Conservation (phyloP, 2,329 filamentous ascomycete genomes). For the Colletotrichum sp. region DNA sequence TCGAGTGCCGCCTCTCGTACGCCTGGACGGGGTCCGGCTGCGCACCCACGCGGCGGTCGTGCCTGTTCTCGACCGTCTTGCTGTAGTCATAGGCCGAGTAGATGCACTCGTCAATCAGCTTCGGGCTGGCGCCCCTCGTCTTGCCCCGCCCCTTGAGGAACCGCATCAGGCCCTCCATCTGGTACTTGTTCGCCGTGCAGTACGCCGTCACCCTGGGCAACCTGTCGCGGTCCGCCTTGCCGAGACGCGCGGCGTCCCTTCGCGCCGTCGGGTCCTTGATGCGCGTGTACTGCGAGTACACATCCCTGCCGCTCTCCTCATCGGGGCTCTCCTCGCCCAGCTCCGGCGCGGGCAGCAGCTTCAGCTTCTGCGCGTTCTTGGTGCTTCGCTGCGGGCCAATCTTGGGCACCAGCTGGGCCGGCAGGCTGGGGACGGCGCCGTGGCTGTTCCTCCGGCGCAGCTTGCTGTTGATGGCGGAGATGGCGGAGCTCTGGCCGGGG, state of each 20-base stretch:
- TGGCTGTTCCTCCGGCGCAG: conserved; percentile 86
- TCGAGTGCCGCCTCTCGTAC: conserved; percentile 75
- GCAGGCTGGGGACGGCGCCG: conserved; percentile 50
- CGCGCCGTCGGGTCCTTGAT: conserved; percentile 96
- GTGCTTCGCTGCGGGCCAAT: conserved; percentile 94
- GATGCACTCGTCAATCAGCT: conserved; percentile 96
- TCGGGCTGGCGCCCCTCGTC: conserved; percentile 80
- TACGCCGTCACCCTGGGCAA: conserved; percentile 94
- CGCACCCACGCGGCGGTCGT: conserved; percentile 28
- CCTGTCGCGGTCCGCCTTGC: conserved; percentile 88
- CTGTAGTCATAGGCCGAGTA: conserved; percentile 92
- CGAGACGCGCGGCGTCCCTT: conserved; percentile 87
- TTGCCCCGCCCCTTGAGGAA: conserved; percentile 87
- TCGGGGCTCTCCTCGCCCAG: conserved; percentile 77
- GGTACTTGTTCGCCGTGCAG: conserved; percentile 91
- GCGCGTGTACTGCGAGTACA: conserved; percentile 96
- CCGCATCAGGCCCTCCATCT: conserved; percentile 86
- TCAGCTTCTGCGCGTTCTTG: conserved; percentile 95
- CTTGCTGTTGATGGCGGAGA: conserved; percentile 86
- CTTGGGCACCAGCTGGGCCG: conserved; percentile 59
- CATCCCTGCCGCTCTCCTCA: conserved; percentile 91
- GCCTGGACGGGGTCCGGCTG: conserved; percentile 44
- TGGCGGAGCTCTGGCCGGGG: conserved; percentile 50
- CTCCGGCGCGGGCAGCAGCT: conserved; percentile 92
- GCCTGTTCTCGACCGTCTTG: conserved; percentile 45